Evolutionary conservation across 371 early-diverging fungal species (phyloP).

Genomic region (Dinochytrium kinnereticum): DNA sequence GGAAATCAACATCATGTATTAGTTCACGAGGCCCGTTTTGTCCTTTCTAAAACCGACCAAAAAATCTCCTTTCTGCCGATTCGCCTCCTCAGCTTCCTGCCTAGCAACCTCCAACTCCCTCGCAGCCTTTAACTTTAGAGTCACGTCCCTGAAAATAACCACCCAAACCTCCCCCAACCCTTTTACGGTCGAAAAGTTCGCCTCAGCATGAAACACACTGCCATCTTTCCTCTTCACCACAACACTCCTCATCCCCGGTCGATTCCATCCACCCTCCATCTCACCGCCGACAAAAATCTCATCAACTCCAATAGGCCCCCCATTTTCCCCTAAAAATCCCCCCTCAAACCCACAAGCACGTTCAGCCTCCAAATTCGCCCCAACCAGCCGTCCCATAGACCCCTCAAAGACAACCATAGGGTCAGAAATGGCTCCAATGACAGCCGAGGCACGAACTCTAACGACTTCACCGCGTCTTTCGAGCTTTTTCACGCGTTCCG

Average conservation of each 20-base stretch:
- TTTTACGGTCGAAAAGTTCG: conserved; percentile 16
- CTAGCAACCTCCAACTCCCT: conserved; percentile 5
- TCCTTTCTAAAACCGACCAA: too few species aligned
- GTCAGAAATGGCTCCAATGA: conserved; percentile 8
- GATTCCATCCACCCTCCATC: background rate
- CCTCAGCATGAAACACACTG: background rate
- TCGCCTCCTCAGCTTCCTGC: conserved; percentile 7
- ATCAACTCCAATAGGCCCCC: too few species aligned
- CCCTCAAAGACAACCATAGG: conserved; percentile 12
- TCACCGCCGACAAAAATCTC: background rate
- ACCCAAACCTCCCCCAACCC: conserved; percentile 18
- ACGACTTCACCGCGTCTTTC: background rate
- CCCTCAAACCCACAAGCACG: background rate
- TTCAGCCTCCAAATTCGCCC: conserved; percentile 8
- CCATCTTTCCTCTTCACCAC: conserved; percentile 4
- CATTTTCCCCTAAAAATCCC: too few species aligned
- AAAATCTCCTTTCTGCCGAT: conserved; percentile 1
- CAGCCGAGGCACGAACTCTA: background rate
- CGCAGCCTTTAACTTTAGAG: background rate
- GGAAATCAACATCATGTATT: background rate
- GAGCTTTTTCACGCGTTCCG: background rate
- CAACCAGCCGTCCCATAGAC: background rate
- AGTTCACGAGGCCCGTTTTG: too few species aligned
- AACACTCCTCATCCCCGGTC: background rate
- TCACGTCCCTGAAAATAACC: conserved; percentile 14